A percentile compares a stretch with the other conserved stretches of the same genome.
Evolutionary conservation across 176 grass and related monocot species (phyloP).

Genomic region (Leersia perrieri): DNA sequence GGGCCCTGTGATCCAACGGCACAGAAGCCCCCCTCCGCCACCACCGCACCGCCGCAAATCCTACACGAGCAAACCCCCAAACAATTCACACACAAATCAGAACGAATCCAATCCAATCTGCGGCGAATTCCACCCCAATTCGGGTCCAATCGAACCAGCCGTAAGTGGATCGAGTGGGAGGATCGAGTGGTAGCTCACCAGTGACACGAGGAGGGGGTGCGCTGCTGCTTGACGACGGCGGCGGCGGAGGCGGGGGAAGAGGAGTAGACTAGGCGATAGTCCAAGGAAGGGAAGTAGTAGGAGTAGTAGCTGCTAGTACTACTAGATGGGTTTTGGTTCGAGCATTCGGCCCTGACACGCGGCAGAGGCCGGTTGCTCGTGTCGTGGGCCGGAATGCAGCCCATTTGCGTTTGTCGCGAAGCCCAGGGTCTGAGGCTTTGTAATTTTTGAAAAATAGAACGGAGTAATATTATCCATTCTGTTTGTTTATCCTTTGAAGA

Average conservation of each 20-base stretch:
- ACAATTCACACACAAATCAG: not conserved
- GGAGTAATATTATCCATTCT: too few species aligned
- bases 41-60: not conserved
- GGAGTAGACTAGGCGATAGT: not conserved
- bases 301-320: not conserved
- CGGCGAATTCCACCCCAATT: not conserved
- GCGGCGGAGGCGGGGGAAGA: not conserved
- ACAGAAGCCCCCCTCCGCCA: not conserved
- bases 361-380: too few species aligned
- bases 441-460: too few species aligned
- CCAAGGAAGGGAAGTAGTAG: not conserved
- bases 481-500: too few species aligned
- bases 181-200: not conserved
- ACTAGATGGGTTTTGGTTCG: too few species aligned
- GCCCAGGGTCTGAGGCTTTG: too few species aligned
- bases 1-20: not conserved
- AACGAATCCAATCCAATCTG: conserved; percentile 13
- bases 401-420: not conserved
- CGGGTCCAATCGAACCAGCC: not conserved
- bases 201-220: not conserved
- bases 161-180: not conserved
- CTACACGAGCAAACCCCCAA: not conserved
- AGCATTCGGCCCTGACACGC: too few species aligned
- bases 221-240: too few species aligned
- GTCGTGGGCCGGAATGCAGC: not conserved